These are phyloP conservation scores for Zalaria obscura DNA, from an alignment of 2,329 filamentous ascomycete genomes.

Conservation along the genomic window DNA sequence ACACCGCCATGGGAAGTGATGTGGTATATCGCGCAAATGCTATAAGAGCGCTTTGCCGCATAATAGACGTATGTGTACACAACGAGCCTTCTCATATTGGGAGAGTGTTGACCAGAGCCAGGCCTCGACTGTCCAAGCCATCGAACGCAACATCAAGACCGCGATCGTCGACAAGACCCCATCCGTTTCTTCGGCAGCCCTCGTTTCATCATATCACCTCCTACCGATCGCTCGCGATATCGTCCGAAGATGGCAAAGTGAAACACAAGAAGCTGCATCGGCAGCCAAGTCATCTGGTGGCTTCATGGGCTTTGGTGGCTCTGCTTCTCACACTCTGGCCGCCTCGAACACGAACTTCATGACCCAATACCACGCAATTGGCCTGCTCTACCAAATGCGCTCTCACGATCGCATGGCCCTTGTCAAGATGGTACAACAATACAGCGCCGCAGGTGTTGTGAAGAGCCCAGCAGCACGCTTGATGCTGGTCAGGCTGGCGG, in stretches of 20 bases:
- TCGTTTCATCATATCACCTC: conserved; percentile 95
- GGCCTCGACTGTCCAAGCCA: conserved; percentile 91
- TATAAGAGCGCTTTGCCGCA: conserved; percentile 85
- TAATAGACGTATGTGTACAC: conserved; percentile 65
- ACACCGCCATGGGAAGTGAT: conserved; percentile 89
- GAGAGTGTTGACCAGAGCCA: conserved; percentile 22
- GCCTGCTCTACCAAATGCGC: conserved; percentile 93
- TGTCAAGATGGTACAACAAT: conserved; percentile 99
- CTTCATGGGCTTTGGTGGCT: conserved; percentile 83
- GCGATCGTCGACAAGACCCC: conserved; percentile 98
- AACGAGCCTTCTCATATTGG: conserved; percentile 1
- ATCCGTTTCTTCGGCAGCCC: conserved; percentile 86
- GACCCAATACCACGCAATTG: conserved; percentile 97
- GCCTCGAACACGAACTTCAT: conserved; percentile 80
- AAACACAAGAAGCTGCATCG: conserved; percentile 91
- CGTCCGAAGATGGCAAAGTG: conserved; percentile 93
- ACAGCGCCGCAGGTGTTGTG: conserved; percentile 76
- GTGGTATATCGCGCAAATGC: conserved; percentile 90
- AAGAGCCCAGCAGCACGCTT: conserved; percentile 91
- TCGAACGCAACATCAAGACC: conserved; percentile 97
- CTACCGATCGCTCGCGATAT: conserved; percentile 92
- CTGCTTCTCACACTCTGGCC: conserved; percentile 56
- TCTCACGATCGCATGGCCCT: conserved; percentile 94
- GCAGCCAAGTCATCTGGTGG: conserved; percentile 77
- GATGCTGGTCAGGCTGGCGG: conserved; percentile 81